Evolutionary conservation across 140 eudicot genomes (phyloP).

Genomic region (Stevia rebaudiana): DNA sequence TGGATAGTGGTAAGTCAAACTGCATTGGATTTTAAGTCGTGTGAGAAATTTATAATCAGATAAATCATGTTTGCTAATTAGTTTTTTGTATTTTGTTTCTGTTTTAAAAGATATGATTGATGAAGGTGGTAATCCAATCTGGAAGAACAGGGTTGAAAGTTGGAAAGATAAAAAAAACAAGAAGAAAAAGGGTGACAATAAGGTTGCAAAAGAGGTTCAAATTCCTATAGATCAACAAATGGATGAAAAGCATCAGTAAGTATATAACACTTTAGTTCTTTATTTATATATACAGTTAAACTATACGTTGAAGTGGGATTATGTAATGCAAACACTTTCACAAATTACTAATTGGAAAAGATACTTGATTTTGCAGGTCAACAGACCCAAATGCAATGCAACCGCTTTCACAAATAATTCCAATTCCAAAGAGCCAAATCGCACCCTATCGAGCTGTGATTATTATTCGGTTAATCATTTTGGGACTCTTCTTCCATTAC

Average conservation of each 20-base stretch:
- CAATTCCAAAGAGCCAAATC: constrained; percentile 77
- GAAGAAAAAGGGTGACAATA: constrained; percentile 51
- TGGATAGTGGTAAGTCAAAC: constrained; percentile 93
- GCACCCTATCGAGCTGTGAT: constrained; percentile 74
- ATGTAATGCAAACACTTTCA: not conserved
- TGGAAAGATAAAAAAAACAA: constrained; percentile 93
- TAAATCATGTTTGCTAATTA: constrained; percentile 6
- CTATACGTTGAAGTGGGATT: not conserved
- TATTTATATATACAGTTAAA: not conserved
- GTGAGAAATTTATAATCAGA: not conserved
- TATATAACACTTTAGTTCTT: not conserved
- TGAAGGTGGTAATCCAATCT: constrained; percentile 84
- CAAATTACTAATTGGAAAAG: not conserved
- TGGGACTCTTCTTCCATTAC: constrained; percentile 79
- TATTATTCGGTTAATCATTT: constrained; percentile 69
- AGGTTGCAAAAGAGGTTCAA: constrained; percentile 58
- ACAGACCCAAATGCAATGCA: constrained; percentile 44
- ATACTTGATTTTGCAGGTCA: constrained; percentile 42
- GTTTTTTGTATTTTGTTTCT: not conserved
- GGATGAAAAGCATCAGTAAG: constrained; percentile 75
- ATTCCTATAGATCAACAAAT: constrained; percentile 77
- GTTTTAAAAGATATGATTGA: constrained; percentile 44
- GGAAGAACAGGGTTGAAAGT: constrained; percentile 94
- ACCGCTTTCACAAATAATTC: constrained; percentile 75
- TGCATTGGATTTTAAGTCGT: constrained; percentile 6